Evolutionary conservation across 2,329 filamentous ascomycete species (phyloP).

Genomic region (Albophoma yamanashiensis): DNA sequence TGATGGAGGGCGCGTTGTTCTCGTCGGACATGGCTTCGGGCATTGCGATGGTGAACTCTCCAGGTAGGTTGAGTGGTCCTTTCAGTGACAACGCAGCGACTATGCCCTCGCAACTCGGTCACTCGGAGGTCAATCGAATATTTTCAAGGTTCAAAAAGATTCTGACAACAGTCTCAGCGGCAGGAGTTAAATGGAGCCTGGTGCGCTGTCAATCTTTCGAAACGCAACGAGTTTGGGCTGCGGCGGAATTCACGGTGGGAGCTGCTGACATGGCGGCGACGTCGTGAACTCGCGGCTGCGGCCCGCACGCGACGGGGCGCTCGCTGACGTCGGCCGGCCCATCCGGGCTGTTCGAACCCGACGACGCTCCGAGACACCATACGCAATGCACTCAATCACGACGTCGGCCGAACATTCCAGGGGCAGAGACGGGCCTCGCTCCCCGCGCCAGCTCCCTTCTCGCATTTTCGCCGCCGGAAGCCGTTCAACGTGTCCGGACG

Average conservation of each 20-base stretch:
- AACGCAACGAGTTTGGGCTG: too few species aligned
- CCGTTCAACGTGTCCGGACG: background rate
- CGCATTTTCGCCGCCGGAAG: too few species aligned
- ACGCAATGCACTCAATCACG: background rate
- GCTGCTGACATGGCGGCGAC: background rate
- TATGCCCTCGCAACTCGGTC: background rate
- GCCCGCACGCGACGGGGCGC: background rate
- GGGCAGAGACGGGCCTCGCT: background rate
- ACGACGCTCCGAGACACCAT: background rate
- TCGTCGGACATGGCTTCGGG: background rate
- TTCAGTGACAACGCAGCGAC: background rate
- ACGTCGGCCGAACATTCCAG: background rate
- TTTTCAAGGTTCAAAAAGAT: background rate
- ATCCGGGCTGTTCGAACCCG: background rate
- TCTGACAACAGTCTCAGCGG: background rate
- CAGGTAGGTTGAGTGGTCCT: too few species aligned
- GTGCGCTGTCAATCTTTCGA: background rate
- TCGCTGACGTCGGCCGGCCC: background rate
- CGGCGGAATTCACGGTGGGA: background rate
- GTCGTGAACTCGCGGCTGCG: background rate
- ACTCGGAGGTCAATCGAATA: background rate
- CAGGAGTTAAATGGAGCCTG: background rate
- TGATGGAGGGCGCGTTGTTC: conserved; percentile 4
- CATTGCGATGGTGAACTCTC: background rate
- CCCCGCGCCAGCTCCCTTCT: too few species aligned